Percentiles rank a stretch among this genome's conserved stretches.
phyloP scores from a whole-genome alignment of 768 basidiomycete genomes.

The Strobilomyces echinocephalus region DNA sequence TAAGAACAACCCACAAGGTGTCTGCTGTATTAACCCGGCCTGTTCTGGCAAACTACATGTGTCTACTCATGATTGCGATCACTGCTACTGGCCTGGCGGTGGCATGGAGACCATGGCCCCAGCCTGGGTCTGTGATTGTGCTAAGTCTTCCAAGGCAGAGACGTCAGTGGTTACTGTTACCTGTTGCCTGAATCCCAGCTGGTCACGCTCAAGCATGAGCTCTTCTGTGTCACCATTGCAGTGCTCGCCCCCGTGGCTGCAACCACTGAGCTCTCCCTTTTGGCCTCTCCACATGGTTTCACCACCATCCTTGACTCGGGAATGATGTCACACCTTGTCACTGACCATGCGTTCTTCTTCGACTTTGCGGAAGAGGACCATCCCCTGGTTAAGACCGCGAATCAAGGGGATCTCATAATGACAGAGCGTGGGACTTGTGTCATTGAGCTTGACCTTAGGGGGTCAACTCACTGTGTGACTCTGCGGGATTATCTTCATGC shows the following conservation, averaged over 20 bases:
- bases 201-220: too few relatives aligned
- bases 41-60: too few relatives aligned
- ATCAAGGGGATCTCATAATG: accelerated
- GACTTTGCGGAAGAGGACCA: not conserved
- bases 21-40: too few relatives aligned
- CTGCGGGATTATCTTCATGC: not conserved
- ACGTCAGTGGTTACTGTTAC: too few relatives aligned
- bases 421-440: not conserved
- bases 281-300: too few relatives aligned
- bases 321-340: not conserved
- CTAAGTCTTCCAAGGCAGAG: too few relatives aligned
- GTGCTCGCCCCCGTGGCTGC: too few relatives aligned
- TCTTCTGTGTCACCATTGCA: too few relatives aligned
- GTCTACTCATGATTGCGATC: not conserved
- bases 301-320: not conserved
- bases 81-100: not conserved
- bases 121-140: too few relatives aligned
- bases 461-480: not conserved
- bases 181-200: too few relatives aligned
- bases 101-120: not conserved
- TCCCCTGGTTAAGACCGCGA: not conserved
- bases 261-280: too few relatives aligned
- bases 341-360: not conserved
- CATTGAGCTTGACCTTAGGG: not conserved
- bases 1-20: too few relatives aligned